Evolutionary conservation across 352 stramenopile genomes (phyloP).

Genomic region (Pythium graminicola): DNA sequence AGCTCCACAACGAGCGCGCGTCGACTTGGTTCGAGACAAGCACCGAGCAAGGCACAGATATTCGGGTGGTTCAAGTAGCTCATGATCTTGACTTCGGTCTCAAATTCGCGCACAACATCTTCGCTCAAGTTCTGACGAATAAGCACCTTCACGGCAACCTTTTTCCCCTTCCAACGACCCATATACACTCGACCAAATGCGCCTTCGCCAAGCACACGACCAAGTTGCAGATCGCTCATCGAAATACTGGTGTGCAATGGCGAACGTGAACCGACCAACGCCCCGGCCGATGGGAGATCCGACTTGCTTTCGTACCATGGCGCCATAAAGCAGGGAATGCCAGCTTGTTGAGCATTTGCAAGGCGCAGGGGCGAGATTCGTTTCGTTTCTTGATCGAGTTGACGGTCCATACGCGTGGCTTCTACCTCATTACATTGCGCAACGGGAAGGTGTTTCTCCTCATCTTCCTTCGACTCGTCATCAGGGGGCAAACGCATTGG

Average conservation of each 20-base stretch:
- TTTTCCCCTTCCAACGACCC: slow-evolving; percentile 43
- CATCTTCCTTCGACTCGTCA: background rate
- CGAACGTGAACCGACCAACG: slow-evolving; percentile 13
- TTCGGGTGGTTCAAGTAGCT: slow-evolving; percentile 93
- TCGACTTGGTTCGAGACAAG: slow-evolving; percentile 89
- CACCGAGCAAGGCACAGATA: slow-evolving; percentile 95
- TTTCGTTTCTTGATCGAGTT: slow-evolving; percentile 24
- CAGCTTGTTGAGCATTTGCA: slow-evolving; percentile 43
- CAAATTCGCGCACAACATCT: slow-evolving; percentile 67
- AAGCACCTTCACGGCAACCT: slow-evolving; percentile 73
- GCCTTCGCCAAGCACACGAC: slow-evolving; percentile 61
- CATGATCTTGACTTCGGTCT: slow-evolving; percentile 82
- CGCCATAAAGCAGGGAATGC: slow-evolving; percentile 58
- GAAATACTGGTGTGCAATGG: slow-evolving; percentile 49
- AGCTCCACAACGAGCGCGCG: slow-evolving; percentile 96
- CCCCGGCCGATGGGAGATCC: slow-evolving; percentile 23
- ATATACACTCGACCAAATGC: slow-evolving; percentile 77
- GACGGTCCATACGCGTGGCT: background rate
- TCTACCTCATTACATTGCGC: background rate
- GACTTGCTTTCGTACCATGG: slow-evolving; percentile 37
- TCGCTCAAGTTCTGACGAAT: slow-evolving; percentile 61
- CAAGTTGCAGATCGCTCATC: slow-evolving; percentile 50
- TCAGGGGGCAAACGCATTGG: background rate
- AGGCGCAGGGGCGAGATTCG: slow-evolving; percentile 40
- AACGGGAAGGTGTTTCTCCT: too few relatives aligned